Base-by-base conservation (phyloP, 257 asterid species). In the Fraxinus anomala region DNA sequence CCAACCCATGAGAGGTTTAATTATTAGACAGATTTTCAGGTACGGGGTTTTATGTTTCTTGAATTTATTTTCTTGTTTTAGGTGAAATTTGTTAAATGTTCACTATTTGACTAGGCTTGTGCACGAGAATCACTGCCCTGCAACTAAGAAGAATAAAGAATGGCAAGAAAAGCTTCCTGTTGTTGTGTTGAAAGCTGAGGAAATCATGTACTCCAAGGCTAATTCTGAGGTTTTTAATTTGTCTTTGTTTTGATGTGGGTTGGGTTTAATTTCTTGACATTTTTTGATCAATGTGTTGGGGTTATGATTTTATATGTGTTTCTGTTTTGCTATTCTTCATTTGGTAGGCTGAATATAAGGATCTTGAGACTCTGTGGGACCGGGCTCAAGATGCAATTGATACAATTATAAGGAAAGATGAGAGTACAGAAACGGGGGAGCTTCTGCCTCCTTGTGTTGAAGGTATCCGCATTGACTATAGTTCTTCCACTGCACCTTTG, bases 401-500 rank as follows among this genome's bases (percentile, higher is more conserved):
- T 73, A 88, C 89, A 14, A 94, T 94, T 2, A 94, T 94, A 80
- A 87, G 98, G 76, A 90, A 87, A 78, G 98, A 94, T 68, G 97
- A 87, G 83, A 87, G 77, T 67, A 63, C 94, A 1, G 98, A 94
- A 79, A 89, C 84, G 76, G 95, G 96, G 77, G 87, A 86, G 71
- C 81, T 92, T 61, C 85, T 94, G 87, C 96, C 94, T 54, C 96
- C 97, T 34, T 94, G 98, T 83, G 92, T 94, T 89, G 97, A 94
- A 94, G 98, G 98, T 92, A 88, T 78, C 40, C 40, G 39, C 82
- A 63, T 82, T 54, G 28, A 76, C 42, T 73, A 39, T 44, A 26
- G 39, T 79, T 79, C 34, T 73, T 71, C 73, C 19, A 23, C 9
- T 51, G 8, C 68, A 63, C 68, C 49, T 68, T 47, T 76, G 61